Percentiles rank a stretch among this genome's conserved stretches.
phyloP scores from a whole-genome alignment of 2,329 filamentous ascomycete species.

The Penicillium italicum region DNA sequence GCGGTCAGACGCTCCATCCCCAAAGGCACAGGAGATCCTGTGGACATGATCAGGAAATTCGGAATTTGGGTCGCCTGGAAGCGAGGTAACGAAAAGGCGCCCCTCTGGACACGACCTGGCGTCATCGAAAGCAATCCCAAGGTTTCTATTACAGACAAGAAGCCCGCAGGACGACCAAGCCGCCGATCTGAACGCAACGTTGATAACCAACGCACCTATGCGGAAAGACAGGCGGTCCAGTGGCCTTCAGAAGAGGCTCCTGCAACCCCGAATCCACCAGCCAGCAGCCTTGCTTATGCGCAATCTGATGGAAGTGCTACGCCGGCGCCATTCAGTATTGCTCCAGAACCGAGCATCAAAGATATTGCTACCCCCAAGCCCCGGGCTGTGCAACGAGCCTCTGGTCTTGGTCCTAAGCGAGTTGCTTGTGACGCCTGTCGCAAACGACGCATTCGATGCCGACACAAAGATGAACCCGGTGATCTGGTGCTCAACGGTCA shows the following conservation, averaged over 20 bases:
- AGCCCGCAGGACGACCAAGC: conserved; percentile 53
- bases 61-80: conserved; percentile 67
- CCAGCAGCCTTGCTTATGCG: conserved; percentile 16
- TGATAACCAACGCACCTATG: conserved; percentile 40
- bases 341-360: conserved; percentile 22
- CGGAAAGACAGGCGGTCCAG: conserved; percentile 39
- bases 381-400: conserved; percentile 52
- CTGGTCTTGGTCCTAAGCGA: conserved; percentile 57
- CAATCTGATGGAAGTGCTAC: conserved; percentile 23
- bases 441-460: conserved; percentile 60
- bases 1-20: conserved; percentile 62
- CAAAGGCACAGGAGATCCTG: conserved; percentile 58
- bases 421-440: conserved; percentile 62
- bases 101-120: conserved; percentile 60
- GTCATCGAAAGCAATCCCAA: conserved; percentile 50
- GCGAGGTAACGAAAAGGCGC: conserved; percentile 60
- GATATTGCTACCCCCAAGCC: conserved; percentile 32
- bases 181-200: conserved; percentile 56
- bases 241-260: conserved; percentile 30
- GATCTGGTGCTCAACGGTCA: conserved; percentile 29
- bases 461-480: conserved; percentile 56
- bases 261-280: conserved; percentile 15
- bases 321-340: conserved; percentile 18
- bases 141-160: conserved; percentile 51
- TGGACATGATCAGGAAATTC: conserved; percentile 58